phyloP scores from a whole-genome alignment of 495 filamentous ascomycete species.

The Chaetomidium leptoderma region DNA sequence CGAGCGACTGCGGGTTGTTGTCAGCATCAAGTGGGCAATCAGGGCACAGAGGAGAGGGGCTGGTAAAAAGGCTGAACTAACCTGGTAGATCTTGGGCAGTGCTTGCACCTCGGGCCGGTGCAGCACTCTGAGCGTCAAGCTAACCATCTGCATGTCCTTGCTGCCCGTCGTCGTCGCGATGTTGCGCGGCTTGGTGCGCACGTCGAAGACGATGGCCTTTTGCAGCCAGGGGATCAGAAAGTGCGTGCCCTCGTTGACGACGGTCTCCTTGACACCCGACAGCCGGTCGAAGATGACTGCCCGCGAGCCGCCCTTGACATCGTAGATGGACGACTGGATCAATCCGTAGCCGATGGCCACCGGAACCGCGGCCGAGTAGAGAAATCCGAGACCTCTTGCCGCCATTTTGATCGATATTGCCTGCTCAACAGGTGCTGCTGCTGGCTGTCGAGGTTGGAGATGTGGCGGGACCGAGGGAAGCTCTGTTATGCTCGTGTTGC shows the following conservation, averaged over 20 bases:
- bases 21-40: background rate
- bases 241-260: conserved; percentile 94
- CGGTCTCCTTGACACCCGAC: conserved; percentile 85
- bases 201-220: conserved; percentile 91
- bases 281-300: conserved; percentile 98
- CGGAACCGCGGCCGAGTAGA: conserved; percentile 72
- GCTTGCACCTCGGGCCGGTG: conserved; percentile 90
- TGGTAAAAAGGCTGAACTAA: conserved; percentile 45
- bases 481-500: background rate
- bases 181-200: conserved; percentile 93
- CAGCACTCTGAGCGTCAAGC: conserved; percentile 90
- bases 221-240: conserved; percentile 97
- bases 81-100: conserved; percentile 98
- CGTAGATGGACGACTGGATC: conserved; percentile 79
- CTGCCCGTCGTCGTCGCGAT: conserved; percentile 97
- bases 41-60: too few relatives aligned
- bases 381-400: conserved; percentile 56
- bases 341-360: conserved; percentile 57
- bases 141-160: conserved; percentile 99
- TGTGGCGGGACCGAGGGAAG: conserved; percentile 14
- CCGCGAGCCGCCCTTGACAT: conserved; percentile 87
- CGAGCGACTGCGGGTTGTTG: conserved; percentile 56
- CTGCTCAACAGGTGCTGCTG: background rate
- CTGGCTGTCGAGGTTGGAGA: conserved; percentile 1
- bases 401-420: conserved; percentile 29